Base-by-base conservation (phyloP, 805 yeast genomes). In the Cyberlindnera suaveolens region DNA sequence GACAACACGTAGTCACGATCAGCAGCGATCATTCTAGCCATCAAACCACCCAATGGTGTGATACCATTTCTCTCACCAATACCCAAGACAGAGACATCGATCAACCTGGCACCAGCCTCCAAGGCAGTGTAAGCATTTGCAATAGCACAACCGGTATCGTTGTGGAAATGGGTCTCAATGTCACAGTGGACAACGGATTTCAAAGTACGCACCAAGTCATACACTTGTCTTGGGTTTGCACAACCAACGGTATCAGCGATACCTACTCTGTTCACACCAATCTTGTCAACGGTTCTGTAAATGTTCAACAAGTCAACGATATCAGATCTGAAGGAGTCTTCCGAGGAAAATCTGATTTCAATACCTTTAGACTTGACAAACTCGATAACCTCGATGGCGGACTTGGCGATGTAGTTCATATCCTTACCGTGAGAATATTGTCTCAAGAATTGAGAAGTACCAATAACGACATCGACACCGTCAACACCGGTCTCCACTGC, bases 21-120 rank as follows among this genome's bases (percentile, higher is more conserved):
- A 48, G 98, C 96, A 48, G 96, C 96, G 62, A 93, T 88, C 99
- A 91, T 91, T 70, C 99, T 81, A 36, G 98, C 97, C 98, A 91
- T 91, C 61, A 91, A 77, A 41, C 96, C 99, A 59, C 99, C 98
- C 52, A 91, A 77, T 46, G 98, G 95, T 34, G 96, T 89, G 65
- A 91, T 91, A 65, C 99, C 99, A 68, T 91, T 91, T 72, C 99
- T 83, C 78, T 91, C 99, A 68, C 99, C 99, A 54, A 91, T 93
- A 58, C 99, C 99, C 57, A 91, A 78, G 15, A 91, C 98, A 13
- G 96, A 85, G 36, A 88, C 96, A 68, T 91, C 99, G 53, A 91
- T 86, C 58, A 90, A 78, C 61, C 80, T 81, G 54, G 99, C 99
- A 60, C 99, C 99, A 43, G 89, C 99, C 70, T 91, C 99, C 58